Conservation (phyloP, 73 alveolate genomes). For the Paraurostyla sp. region DNA sequence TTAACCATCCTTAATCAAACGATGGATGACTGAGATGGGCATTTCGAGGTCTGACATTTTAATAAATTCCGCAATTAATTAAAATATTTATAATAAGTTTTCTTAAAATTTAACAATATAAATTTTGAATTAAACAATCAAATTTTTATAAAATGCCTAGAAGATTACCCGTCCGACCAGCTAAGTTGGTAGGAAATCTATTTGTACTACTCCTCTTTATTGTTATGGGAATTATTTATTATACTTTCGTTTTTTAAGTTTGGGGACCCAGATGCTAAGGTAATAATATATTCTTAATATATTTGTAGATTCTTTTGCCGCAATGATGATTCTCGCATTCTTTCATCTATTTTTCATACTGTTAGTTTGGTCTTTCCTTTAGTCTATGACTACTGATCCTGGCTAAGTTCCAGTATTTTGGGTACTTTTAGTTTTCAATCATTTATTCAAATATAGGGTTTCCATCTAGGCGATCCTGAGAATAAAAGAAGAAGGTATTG, state of each 20-base stretch:
- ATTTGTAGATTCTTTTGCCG: slow-evolving; percentile 32
- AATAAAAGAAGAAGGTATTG: slow-evolving; percentile 89
- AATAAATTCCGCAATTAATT: slow-evolving; percentile 42
- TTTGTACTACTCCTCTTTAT: slow-evolving; percentile 66
- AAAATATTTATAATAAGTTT: not conserved
- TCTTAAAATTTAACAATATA: not conserved
- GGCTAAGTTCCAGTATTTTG: slow-evolving; percentile 95
- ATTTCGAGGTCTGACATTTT: slow-evolving; percentile 53
- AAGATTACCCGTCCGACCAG: slow-evolving; percentile 71
- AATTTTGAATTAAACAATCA: slow-evolving; percentile 18
- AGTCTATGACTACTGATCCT: slow-evolving; percentile 93
- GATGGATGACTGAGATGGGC: slow-evolving; percentile 2
- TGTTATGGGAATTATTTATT: slow-evolving; percentile 50
- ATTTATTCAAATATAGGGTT: slow-evolving; percentile 57
- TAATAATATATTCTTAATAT: not conserved
- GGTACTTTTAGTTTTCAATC: slow-evolving; percentile 60
- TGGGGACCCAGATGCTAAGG: slow-evolving; percentile 62
- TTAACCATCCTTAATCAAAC: slow-evolving; percentile 39
- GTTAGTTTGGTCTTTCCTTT: slow-evolving; percentile 85
- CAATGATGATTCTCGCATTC: slow-evolving; percentile 56
- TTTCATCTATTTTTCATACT: slow-evolving; percentile 80
- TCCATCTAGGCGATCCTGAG: slow-evolving; percentile 92
- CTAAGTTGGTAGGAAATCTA: slow-evolving; percentile 63
- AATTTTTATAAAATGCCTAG: slow-evolving; percentile 53
- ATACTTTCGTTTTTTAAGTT: slow-evolving; percentile 56